Evolutionary conservation across 768 basidiomycete species (phyloP), one percentile per base, ranked within the genome.

Genomic region (Suillus hirtellus): DNA sequence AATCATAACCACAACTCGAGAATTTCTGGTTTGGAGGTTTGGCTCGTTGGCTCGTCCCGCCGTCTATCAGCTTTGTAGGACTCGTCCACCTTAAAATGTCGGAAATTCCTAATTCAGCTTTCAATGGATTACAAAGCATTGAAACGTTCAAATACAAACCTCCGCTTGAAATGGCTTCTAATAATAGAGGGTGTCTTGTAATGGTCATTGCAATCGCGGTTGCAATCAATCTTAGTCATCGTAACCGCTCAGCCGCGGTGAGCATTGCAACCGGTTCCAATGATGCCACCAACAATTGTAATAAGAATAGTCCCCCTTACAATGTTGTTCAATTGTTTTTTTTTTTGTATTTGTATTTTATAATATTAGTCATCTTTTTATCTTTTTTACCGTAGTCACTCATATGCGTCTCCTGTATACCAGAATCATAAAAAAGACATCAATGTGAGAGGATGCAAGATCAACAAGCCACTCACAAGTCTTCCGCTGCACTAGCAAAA

Each of bases 401-500:
- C 31, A 31, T 31, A 31, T 31, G 31, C 31, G 0, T 31, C 31
- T 31, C 31, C 31, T 31, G 5, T 31, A 31, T 31, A 31, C 31
- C 31, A 31, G 31, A 31, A 31, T 31, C 31, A 31, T 31, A 3
- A 31, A 31, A 31, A 31, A 31, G 31, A 31, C 31, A 31, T 31
- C 31, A 31, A 31, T 31, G 31, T 5, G 31, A 31, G 31, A 31
- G 31, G 31, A 31, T 31, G 31, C 31, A 31, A 31, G 31, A 3
- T 31, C 31, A 31, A 31, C 31, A 31, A 31, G 31, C 31, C 31
- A 31, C 31, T 31, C 31, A 31, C 31, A 31, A 31, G 70, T 93
- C 90, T 31, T 91, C 91, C 8, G 87, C 90, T 7, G 93, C 92
- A 69, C 90, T 86, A 12, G 92, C 95, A 74, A 96, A 93, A 71